phyloP scores from a whole-genome alignment of 2,329 filamentous ascomycete genomes.

The Aspergillus novofumigatus region DNA sequence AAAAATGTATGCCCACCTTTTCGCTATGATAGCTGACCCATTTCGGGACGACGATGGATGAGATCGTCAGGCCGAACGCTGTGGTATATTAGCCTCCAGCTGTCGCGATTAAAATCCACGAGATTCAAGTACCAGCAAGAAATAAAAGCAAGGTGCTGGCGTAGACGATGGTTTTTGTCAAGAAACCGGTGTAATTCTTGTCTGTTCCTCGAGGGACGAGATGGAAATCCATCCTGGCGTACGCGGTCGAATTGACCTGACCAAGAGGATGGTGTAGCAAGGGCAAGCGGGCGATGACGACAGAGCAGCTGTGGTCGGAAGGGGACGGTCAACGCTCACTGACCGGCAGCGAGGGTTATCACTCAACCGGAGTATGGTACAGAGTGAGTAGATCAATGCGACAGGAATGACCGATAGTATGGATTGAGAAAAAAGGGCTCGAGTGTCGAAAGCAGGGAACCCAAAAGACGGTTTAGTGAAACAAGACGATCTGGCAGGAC shows the following conservation, averaged over 20 bases:
- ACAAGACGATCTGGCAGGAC: background rate
- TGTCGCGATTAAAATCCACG: background rate
- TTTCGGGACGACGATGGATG: conserved; percentile 44
- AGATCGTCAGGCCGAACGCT: conserved; percentile 45
- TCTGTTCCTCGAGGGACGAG: conserved; percentile 41
- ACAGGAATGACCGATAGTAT: background rate
- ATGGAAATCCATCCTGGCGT: conserved; percentile 38
- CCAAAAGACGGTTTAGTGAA: background rate
- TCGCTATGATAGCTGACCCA: conserved; percentile 47
- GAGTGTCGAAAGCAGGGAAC: background rate
- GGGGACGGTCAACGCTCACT: background rate
- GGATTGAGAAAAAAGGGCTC: background rate
- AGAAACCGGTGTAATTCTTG: conserved; percentile 44
- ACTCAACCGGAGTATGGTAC: background rate
- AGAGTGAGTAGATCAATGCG: background rate
- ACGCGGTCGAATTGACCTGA: background rate
- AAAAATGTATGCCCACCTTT: conserved; percentile 28
- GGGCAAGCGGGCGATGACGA: background rate
- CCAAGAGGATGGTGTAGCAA: no score
- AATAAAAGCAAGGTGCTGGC: conserved; percentile 41
- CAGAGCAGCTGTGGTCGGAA: background rate
- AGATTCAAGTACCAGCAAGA: conserved; percentile 35
- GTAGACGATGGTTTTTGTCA: conserved; percentile 49
- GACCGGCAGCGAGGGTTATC: background rate
- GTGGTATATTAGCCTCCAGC: background rate